Percentiles rank a stretch among this genome's conserved stretches.
These are phyloP conservation scores for Penicillium sp. DNA, from an alignment of 2,329 filamentous ascomycete genomes.

Conservation along the genomic window DNA sequence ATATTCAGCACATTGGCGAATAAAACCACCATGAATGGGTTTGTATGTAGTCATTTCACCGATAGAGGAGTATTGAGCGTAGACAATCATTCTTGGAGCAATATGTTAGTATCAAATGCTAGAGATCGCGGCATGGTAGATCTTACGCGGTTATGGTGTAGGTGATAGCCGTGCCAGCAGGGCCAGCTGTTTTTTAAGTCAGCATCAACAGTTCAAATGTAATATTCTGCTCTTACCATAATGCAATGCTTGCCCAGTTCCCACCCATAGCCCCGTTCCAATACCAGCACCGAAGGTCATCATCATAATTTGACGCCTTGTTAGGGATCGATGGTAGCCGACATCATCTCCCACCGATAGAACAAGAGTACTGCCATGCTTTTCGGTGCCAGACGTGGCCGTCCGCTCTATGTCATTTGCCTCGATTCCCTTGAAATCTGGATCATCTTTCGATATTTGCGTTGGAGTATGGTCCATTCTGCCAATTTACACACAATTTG, in stretches of 20 bases:
- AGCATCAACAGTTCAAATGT: not conserved
- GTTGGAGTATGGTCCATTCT: not conserved
- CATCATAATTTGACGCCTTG: constrained; percentile 40
- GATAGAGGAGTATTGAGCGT: constrained; percentile 34
- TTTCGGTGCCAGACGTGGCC: constrained; percentile 10
- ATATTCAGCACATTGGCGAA: constrained; percentile 34
- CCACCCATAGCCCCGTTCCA: constrained; percentile 39
- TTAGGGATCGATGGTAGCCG: constrained; percentile 34
- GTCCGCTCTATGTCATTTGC: constrained; percentile 15
- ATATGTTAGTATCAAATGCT: not conserved
- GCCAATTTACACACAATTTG: not conserved
- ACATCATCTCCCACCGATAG: constrained; percentile 19
- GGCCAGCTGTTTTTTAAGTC: constrained; percentile 25
- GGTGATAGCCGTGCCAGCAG: constrained; percentile 34
- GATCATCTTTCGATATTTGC: not conserved
- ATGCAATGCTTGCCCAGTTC: constrained; percentile 37
- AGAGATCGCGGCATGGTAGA: not conserved
- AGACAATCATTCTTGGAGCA: constrained; percentile 31
- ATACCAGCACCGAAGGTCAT: constrained; percentile 41
- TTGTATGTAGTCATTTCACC: constrained; percentile 36
- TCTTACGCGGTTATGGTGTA: constrained; percentile 34
- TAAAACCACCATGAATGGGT: constrained; percentile 37
- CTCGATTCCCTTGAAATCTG: constrained; percentile 2
- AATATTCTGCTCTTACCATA: constrained; percentile 23
- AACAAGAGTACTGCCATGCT: constrained; percentile 10